These are phyloP conservation scores for Camelina neglecta DNA, from an alignment of 345 rosid genomes.

Conservation along the genomic window DNA sequence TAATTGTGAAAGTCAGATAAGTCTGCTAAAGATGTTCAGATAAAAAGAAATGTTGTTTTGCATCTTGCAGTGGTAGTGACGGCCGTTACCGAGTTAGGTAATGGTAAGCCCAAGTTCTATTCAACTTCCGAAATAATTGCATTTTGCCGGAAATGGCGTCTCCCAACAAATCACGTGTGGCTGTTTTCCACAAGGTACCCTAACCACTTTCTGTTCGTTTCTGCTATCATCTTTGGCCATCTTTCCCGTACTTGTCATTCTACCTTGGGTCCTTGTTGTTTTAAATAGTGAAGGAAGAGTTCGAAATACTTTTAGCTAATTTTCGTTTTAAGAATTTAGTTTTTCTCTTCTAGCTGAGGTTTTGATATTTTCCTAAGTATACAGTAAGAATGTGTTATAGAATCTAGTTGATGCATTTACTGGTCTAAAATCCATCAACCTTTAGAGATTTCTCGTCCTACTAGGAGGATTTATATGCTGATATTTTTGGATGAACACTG, in stretches of 20 bases:
- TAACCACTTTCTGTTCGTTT: constrained; percentile 20
- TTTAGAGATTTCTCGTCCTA: constrained; percentile 15
- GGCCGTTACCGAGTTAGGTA: constrained; percentile 88
- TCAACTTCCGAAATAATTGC: constrained; percentile 88
- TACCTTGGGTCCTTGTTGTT: constrained; percentile 6
- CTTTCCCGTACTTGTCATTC: constrained; percentile 1
- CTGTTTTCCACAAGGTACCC: constrained; percentile 87
- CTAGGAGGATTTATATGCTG: constrained; percentile 10
- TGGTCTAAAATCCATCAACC: constrained; percentile 12
- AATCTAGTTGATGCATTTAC: constrained; percentile 15
- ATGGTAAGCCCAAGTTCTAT: constrained; percentile 91
- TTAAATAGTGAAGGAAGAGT: constrained; percentile 7
- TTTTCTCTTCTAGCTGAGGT: constrained; percentile 7
- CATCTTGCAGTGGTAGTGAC: constrained; percentile 84
- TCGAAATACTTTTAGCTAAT: constrained; percentile 16
- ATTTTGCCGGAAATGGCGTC: constrained; percentile 89
- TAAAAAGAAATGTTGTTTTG: constrained; percentile 18
- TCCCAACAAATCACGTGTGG: constrained; percentile 94
- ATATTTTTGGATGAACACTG: constrained; percentile 23
- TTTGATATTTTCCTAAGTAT: constrained; percentile 15
- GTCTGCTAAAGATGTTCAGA: constrained; percentile 16
- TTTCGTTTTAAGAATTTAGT: not conserved
- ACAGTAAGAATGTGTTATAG: constrained; percentile 2
- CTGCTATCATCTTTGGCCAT: constrained; percentile 13
- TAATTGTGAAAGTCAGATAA: constrained; percentile 19